Evolutionary conservation across 148 eudicot species (phyloP).

Genomic region (Limonium bicolor): DNA sequence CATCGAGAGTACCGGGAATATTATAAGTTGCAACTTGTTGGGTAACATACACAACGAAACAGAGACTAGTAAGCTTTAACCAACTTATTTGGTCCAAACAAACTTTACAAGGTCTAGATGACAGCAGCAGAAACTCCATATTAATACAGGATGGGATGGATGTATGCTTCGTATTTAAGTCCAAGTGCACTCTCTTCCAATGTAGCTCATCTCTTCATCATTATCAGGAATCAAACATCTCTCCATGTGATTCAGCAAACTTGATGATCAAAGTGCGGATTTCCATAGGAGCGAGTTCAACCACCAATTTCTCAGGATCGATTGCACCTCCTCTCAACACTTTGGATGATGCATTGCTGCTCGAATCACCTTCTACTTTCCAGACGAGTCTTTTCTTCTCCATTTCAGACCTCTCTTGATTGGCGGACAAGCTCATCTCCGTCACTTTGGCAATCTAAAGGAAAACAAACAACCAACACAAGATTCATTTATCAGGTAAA

Average conservation of each 20-base stretch:
- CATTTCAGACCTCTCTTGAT: slow-evolving; percentile 80
- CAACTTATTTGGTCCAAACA: no score
- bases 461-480: neutral
- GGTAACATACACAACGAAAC: no score
- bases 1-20: no score
- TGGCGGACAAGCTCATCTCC: slow-evolving; percentile 45
- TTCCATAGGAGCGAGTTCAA: slow-evolving; percentile 88
- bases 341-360: slow-evolving; percentile 11
- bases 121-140: no score
- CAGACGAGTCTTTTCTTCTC: slow-evolving; percentile 61
- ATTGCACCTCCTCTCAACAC: slow-evolving; percentile 49
- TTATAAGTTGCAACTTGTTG: no score
- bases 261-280: slow-evolving; percentile 69
- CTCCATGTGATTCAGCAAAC: slow-evolving; percentile 16
- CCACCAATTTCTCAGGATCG: slow-evolving; percentile 45
- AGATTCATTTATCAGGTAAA: neutral
- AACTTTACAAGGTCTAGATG: no score
- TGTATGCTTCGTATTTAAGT: no score
- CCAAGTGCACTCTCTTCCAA: no score
- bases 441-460: slow-evolving; percentile 24
- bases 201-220: no score
- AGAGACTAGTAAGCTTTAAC: no score
- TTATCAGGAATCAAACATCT: slow-evolving; percentile 22
- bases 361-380: slow-evolving; percentile 45
- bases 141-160: no score